Evolutionary conservation across 108 stramenopile species (phyloP), one percentile per base, ranked within the genome.

Genomic region (Fistulifera pelliculosa): DNA sequence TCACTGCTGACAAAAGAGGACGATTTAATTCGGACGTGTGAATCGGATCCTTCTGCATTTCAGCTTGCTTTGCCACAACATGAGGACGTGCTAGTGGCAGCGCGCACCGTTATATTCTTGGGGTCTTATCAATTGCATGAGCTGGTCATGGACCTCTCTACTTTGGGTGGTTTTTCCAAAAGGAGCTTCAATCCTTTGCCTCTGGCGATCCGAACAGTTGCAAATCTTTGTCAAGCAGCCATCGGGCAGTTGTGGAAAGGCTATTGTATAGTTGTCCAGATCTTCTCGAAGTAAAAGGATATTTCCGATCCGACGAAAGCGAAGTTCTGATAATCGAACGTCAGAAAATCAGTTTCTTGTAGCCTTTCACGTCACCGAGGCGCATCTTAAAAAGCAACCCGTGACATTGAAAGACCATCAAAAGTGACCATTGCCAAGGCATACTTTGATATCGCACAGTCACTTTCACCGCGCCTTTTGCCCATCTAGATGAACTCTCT

Each of bases 51-150:
- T 11, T 63, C 76, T 12, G 68, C 70, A 13, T 77, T 70, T 59
- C 87, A 90, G 47, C 51, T 85, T 26, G 77, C 80, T 55, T 69
- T 90, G 28, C 87, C 87, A 1, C 40, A 66, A 17, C 54, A 72
- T 38, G 31, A 31, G n/a, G 83, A 89, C 45, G 19, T 80, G 10
- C 17, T 65, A 1, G 56, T 62, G 1, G 52, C 69, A 54, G 74
- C 71, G 24, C 54, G 70, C 26, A 58, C 83, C 15, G 76, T 69
- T 49, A 38, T 62, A 12, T 57, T 83, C 49, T 62, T 85, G 12
- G 79, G 80, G 27, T 58, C 49, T 41, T 13, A 65, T 75, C 25
- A 78, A 81, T 63, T 75, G 72, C 43, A 74, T 6, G 5, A 51
- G 22, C n/a, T 18, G 6, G 22, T 80, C 41, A 71, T 85, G 56